These are phyloP conservation scores for Botrytis medusae DNA, from an alignment of 2,329 filamentous ascomycete genomes.

Conservation along the genomic window DNA sequence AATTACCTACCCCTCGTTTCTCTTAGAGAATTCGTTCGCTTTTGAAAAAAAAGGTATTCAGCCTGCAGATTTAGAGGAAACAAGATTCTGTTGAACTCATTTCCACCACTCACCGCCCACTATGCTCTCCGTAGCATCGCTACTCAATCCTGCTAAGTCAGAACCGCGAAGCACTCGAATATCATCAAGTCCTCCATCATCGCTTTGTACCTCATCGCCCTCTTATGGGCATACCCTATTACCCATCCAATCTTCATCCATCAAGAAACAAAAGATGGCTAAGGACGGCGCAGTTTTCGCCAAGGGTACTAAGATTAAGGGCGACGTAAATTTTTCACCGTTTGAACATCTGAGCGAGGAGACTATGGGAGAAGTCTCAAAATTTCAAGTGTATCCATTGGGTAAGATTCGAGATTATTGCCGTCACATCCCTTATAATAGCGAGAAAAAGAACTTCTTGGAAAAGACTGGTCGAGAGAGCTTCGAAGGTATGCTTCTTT, in stretches of 20 bases:
- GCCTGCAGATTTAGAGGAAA: constrained; percentile 34
- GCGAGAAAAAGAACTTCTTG: constrained; percentile 86
- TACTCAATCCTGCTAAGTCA: constrained; percentile 60
- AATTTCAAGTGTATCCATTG: constrained; percentile 66
- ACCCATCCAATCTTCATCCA: constrained; percentile 35
- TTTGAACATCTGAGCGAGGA: constrained; percentile 64
- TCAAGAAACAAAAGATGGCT: constrained; percentile 57
- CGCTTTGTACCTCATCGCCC: constrained; percentile 33
- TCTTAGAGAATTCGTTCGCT: constrained; percentile 29
- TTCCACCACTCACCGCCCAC: constrained; percentile 32
- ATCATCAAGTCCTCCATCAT: constrained; percentile 44
- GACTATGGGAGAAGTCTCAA: constrained; percentile 57
- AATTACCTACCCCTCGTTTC: constrained; percentile 23
- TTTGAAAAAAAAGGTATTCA: constrained; percentile 29
- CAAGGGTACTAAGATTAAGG: constrained; percentile 58
- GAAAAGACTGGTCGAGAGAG: constrained; percentile 83
- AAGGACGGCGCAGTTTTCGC: constrained; percentile 65
- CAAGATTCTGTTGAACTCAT: constrained; percentile 27
- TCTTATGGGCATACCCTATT: constrained; percentile 34
- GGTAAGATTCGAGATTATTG: constrained; percentile 61
- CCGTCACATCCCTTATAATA: constrained; percentile 88
- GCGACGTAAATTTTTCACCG: constrained; percentile 70
- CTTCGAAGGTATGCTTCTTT: constrained; percentile 71
- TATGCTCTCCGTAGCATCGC: constrained; percentile 65
- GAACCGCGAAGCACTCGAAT: constrained; percentile 44